These are phyloP conservation scores for Pulveroboletus sp. DNA, from an alignment of 768 basidiomycete species.

Conservation along the genomic window DNA sequence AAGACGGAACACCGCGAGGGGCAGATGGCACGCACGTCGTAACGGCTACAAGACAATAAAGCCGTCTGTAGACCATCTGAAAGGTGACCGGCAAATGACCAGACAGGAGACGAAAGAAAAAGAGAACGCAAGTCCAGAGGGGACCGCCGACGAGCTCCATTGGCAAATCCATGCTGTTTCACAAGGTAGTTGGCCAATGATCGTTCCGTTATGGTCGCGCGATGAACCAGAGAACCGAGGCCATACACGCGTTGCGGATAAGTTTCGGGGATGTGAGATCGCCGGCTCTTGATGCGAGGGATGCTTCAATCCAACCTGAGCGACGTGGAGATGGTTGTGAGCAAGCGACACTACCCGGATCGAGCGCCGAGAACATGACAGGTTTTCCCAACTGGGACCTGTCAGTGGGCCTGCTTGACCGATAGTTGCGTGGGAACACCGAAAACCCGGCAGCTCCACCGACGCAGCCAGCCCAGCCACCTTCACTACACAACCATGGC, in stretches of 20 bases:
- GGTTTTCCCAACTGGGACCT: not conserved
- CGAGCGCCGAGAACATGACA: not conserved
- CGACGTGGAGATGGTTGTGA: not conserved
- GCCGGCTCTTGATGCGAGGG: not conserved
- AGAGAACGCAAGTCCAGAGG: constrained; percentile 16
- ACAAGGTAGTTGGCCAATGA: not conserved
- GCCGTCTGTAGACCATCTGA: constrained; percentile 14
- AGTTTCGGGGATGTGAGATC: not conserved
- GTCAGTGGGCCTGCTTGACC: too few relatives aligned
- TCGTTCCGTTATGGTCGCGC: not conserved
- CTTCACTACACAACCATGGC: constrained; percentile 51
- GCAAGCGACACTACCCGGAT: constrained; percentile 7
- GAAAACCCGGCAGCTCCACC: not conserved
- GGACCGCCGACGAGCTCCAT: constrained; percentile 15
- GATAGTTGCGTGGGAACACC: too few relatives aligned
- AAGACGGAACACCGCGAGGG: constrained; percentile 53
- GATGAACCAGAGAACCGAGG: not conserved
- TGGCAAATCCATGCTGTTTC: constrained; percentile 24
- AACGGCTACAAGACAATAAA: constrained; percentile 20
- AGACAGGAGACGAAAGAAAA: constrained; percentile 9
- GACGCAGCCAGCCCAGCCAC: not conserved
- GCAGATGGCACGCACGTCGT: constrained; percentile 22
- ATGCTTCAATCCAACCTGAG: not conserved
- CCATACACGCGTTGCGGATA: constrained; percentile 2
- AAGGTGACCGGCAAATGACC: constrained; percentile 17